These are phyloP conservation scores for Pyrenochaeta sp. DNA, from an alignment of 2,329 filamentous ascomycete species.

Conservation along the genomic window DNA sequence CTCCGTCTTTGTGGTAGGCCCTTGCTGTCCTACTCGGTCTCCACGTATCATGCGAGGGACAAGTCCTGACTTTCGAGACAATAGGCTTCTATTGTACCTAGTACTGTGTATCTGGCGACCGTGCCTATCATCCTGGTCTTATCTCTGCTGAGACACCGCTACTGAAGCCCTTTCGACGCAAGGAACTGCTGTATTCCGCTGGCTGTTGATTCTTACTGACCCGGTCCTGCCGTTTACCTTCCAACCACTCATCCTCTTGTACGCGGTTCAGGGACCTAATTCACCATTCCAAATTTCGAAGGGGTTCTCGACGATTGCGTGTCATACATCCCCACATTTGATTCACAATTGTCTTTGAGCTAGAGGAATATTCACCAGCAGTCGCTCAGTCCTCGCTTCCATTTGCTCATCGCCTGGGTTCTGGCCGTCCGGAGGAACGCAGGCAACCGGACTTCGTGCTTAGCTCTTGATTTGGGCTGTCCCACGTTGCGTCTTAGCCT, in stretches of 20 bases:
- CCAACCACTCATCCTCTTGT: conserved; percentile 10
- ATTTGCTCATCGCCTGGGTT: conserved; percentile 10
- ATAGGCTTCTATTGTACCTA: conserved; percentile 37
- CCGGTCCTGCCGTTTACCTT: conserved; percentile 26
- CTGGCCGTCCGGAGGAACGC: background rate
- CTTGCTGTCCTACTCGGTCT: conserved; percentile 32
- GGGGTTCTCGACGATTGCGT: conserved; percentile 11
- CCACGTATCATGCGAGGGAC: conserved; percentile 38
- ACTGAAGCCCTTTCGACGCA: conserved; percentile 27
- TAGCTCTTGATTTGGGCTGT: background rate
- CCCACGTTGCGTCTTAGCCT: conserved; percentile 2
- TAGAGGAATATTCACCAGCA: conserved; percentile 18
- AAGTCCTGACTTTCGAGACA: conserved; percentile 34
- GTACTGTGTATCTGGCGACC: conserved; percentile 17
- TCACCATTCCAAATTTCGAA: conserved; percentile 7
- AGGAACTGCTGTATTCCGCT: conserved; percentile 38
- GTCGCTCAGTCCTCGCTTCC: conserved; percentile 17
- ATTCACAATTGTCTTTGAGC: conserved; percentile 17
- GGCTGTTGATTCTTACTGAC: conserved; percentile 22
- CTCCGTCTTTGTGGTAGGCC: conserved; percentile 21
- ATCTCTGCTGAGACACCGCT: conserved; percentile 27
- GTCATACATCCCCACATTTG: conserved; percentile 25
- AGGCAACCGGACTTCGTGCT: background rate
- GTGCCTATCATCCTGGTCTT: conserved; percentile 20
- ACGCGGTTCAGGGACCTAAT: conserved; percentile 20